A percentile compares a stretch with the other conserved stretches of the same genome.
Conservation (phyloP, 257 asterid genomes). For the Solanum virginianum region DNA sequence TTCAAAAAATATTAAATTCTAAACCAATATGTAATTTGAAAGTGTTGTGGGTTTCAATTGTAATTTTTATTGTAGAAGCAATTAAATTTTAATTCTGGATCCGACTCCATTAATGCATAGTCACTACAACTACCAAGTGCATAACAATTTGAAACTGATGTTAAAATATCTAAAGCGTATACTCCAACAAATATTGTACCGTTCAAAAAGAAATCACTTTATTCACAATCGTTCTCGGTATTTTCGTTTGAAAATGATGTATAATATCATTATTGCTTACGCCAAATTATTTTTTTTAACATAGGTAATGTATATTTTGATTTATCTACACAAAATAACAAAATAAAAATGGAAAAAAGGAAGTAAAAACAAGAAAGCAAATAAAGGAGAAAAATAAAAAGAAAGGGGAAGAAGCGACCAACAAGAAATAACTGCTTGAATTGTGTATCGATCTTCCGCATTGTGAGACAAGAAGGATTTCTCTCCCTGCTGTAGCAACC, state of each 20-base stretch:
- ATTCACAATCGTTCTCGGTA: neutral
- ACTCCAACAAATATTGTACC: neutral
- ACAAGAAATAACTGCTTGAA: neutral
- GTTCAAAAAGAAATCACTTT: neutral
- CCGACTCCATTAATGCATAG: neutral
- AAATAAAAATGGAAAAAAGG: neutral
- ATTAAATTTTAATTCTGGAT: neutral
- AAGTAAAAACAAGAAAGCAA: neutral
- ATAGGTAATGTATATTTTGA: neutral
- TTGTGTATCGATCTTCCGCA: neutral
- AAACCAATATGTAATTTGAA: neutral
- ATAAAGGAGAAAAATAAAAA: neutral
- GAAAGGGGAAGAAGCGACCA: neutral
- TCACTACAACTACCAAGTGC: neutral
- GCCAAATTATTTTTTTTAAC: neutral
- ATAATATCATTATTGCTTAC: neutral
- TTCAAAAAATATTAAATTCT: neutral
- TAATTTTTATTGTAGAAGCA: neutral
- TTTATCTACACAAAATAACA: neutral
- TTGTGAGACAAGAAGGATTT: neutral
- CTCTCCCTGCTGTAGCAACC: neutral
- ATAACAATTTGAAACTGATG: neutral
- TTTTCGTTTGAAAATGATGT: neutral
- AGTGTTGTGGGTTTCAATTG: neutral
- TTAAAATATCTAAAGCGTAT: neutral